Base-by-base conservation (phyloP, 495 filamentous ascomycete species). In the Cercophora samala region DNA sequence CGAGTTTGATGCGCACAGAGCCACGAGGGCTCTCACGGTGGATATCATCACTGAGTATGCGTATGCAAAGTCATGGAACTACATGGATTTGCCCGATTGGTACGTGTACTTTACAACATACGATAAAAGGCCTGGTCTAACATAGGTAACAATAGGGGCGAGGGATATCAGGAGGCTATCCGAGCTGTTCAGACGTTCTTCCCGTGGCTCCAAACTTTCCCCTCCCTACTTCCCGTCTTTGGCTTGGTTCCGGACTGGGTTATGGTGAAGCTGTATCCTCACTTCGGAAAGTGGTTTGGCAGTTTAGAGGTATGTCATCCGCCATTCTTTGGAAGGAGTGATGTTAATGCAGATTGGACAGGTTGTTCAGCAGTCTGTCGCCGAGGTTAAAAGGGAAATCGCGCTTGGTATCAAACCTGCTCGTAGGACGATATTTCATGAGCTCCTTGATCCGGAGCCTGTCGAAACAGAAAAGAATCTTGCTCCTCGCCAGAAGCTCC, bases 31-130 rank as follows among this genome's bases (percentile, higher is more conserved):
- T 5, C 65, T 82, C n/a, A 72, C 77, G 1, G 69, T 78, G 2
- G 82, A 84, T 67, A 70, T 82, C 13, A 79, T 82, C 19, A 78
- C 75, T 23, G 80, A 80, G 58, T 83, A 81, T 64, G 75, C 72
- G 0, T 82, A 80, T 63, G 69, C 69, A 15, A 65, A 77, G 0
- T 78, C 69, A 62, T 77, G 70, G 67, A 65, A 72, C 25, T 53
- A 67, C 22, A 22, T 72, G 4, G 70, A 69, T 52, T 54, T 37
- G 29, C 17, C 4, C 0, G 62, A 67, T 11, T 65, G 68, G 21
- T 21, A 19, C 21, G 54, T 56, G 18, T 3, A 6, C 19, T n/a
- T n/a, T n/a, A n/a, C n/a, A n/a, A n/a, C 1, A 18, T 56, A 3
- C 8, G 18, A 56, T 21, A 56, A 21, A 56, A 56, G 13, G 26